Evolutionary conservation across 306 rosid species (phyloP), one percentile per base, ranked within the genome.

Genomic region (Glycyrrhiza uralensis): DNA sequence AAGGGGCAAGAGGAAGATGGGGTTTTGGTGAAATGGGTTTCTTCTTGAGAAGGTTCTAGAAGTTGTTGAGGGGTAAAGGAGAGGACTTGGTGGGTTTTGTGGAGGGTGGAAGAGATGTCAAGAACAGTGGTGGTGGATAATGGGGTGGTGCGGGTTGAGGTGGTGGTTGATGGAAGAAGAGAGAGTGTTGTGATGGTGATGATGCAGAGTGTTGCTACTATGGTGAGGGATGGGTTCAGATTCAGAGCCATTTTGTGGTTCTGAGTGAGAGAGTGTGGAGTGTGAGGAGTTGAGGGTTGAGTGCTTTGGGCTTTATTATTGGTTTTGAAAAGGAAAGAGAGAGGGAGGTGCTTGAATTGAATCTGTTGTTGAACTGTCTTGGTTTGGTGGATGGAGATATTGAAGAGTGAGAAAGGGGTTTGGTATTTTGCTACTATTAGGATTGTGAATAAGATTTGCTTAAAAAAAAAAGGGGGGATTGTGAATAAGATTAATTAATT

Each of bases 71-170:
- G 87, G 66, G 69, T 39, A 55, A 73, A 82, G 73, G 75, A 60
- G 49, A 89, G 91, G 58, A 87, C 80, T 11, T 81, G 81, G 1
- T 77, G 75, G 38, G 96, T 83, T 77, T 80, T 92, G 14, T 66
- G 26, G 45, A 94, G 92, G 0, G 96, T 78, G 14, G 80, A 74
- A 0, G 88, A 38, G 76, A 91, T 66, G 56, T 91, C 87, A n/a
- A 94, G 88, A 11, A 75, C 2, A 0, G 76, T 7, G 32, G 91
- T 54, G 71, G 80, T 1, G 65, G 11, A n/a, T 6, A 54, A 38
- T 4, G 84, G 33, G 46, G 19, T 36, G 71, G 12, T 67, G 39
- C 90, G 87, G 26, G n/a, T n/a, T n/a, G 84, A 69, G 44, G 71
- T 52, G 2, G 83, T 2, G 7, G 72, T 1, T 0, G 69, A 13